Base-by-base conservation (phyloP, 1,139 yeast genomes). In the Sugiyamaella sp. region DNA sequence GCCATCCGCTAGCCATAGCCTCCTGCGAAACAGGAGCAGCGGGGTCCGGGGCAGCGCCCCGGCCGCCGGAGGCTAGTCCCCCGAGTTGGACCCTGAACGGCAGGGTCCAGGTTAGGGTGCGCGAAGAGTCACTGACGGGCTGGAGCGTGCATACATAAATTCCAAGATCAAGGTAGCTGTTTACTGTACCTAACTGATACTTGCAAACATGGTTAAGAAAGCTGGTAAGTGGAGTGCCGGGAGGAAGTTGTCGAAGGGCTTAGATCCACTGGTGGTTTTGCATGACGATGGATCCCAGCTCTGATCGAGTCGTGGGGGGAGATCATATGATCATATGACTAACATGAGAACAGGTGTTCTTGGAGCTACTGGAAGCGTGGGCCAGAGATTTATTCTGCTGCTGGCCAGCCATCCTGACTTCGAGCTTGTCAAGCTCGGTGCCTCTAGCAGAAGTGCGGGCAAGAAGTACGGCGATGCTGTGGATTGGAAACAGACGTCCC, bases 361-460 rank as follows among this genome's bases (percentile, higher is more conserved):
- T 61, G 99, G 99, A 52, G 98, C 98, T 63, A 91, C 98, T 20
- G 99, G 98, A 49, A 86, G 96, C 41, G 99, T 93, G 45, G 99
- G 99, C 52, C 99, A 93, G 74, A 81, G 99, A 66, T 93, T 93
- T 70, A 91, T 93, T 60, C 78, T 91, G 54, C 78, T 93, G 53
- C 79, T 93, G 60, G 81, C 91, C 1, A 75, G 87, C 59, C 98
- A 93, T 69, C 98, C 98, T 32, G 89, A 89, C 59, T 90, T 95
- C 66, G 90, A 89, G 70, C 74, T 93, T 54, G 80, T 82, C 57
- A 95, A 84, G 4, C 78, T 93, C 58, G 99, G 99, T 59, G 99
- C 99, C 4, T 89, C 97, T 20, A 69, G 89, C 32, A 83, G 98
- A 69, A 89, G 97, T 19, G 97, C 98, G 16, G 99, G 99, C 46